Evolutionary conservation across 768 basidiomycete species (phyloP).

Genomic region (Amylocystis lapponica): DNA sequence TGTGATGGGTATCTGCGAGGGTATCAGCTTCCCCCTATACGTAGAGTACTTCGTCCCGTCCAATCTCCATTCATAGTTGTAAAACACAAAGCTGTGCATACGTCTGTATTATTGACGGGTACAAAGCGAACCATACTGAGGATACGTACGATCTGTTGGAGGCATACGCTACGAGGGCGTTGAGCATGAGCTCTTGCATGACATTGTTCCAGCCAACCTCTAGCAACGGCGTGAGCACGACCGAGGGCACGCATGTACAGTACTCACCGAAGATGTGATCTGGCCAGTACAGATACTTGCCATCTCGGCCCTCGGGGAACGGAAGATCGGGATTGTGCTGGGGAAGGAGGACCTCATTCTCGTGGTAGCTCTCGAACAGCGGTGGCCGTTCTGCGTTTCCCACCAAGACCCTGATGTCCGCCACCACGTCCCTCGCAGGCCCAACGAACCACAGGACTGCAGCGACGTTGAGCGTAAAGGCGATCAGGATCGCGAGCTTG

Average conservation of each 20-base stretch:
- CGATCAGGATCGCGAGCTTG: no score
- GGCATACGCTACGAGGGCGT: conserved; percentile 27
- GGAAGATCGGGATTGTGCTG: conserved; percentile 19
- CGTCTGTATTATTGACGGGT: neutral
- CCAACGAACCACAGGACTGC: no score
- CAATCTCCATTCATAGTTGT: conserved; percentile 49
- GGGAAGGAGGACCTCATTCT: conserved; percentile 22
- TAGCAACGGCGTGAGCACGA: conserved; percentile 9
- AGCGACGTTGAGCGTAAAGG: no score
- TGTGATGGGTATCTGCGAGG: conserved; percentile 46
- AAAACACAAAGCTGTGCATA: conserved; percentile 37
- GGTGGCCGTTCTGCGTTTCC: conserved; percentile 15
- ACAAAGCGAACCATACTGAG: neutral
- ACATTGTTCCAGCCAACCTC: conserved; percentile 38
- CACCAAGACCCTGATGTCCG: no score
- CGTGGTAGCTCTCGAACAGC: conserved; percentile 20
- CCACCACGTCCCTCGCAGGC: no score
- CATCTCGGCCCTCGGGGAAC: conserved; percentile 31
- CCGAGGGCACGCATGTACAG: neutral
- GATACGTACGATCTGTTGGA: conserved; percentile 32
- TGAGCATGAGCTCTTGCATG: conserved; percentile 34
- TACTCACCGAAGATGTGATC: conserved; percentile 15
- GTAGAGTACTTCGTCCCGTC: conserved; percentile 32
- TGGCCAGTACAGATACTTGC: conserved; percentile 15
- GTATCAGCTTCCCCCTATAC: conserved; percentile 46